phyloP scores from a whole-genome alignment of 202 grass and related monocot species.

The Saccharum hybrid region DNA sequence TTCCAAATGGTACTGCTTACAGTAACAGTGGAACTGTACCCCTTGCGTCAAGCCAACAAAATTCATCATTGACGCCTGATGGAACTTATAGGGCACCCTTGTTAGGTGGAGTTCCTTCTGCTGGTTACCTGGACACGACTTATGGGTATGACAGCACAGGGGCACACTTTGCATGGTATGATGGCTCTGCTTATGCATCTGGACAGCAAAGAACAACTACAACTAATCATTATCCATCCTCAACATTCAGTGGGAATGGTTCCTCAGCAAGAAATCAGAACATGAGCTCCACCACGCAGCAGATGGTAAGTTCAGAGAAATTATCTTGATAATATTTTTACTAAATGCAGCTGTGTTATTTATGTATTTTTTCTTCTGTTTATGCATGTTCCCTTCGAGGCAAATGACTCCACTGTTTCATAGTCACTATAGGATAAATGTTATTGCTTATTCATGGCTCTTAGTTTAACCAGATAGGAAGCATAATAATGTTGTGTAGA shows the following conservation, averaged over 20 bases:
- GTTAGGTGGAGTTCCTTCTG: constrained; percentile 70
- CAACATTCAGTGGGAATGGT: constrained; percentile 49
- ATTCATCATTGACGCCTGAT: constrained; percentile 59
- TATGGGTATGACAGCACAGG: constrained; percentile 83
- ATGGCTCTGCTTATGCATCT: constrained; percentile 72
- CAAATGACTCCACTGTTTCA: background rate
- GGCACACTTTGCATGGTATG: constrained; percentile 78
- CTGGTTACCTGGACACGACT: constrained; percentile 62
- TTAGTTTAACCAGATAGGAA: constrained; percentile 7
- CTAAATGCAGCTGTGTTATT: background rate
- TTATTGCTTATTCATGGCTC: background rate
- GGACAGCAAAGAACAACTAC: constrained; percentile 65
- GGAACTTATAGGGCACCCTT: constrained; percentile 70
- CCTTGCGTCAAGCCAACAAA: constrained; percentile 72
- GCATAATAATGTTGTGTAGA: background rate
- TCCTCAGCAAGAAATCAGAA: constrained; percentile 70
- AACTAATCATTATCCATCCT: constrained; percentile 52
- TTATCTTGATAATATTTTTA: background rate
- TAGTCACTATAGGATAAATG: constrained; percentile 4
- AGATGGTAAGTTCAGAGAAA: constrained; percentile 53
- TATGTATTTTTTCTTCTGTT: background rate
- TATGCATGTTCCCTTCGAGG: background rate
- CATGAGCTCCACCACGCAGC: constrained; percentile 54
- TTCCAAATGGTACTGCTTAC: constrained; percentile 66
- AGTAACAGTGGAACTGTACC: constrained; percentile 55